Base-by-base conservation (phyloP, 2,329 filamentous ascomycete genomes). In the Aspergillus brasiliensis region DNA sequence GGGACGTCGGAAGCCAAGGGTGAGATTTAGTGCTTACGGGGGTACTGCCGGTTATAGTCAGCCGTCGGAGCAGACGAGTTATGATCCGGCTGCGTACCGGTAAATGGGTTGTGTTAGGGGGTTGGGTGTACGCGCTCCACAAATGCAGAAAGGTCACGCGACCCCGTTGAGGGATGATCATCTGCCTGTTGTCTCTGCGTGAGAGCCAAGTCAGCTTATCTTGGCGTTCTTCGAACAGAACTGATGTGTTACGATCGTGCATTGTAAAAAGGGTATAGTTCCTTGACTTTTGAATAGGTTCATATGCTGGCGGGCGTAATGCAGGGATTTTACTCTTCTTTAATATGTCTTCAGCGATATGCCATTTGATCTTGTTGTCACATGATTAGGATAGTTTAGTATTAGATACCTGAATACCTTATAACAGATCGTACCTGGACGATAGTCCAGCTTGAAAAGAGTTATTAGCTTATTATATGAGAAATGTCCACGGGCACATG, bases 31-130 rank as follows among this genome's bases (percentile, higher is more conserved):
- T 47, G 54, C 61, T 44, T 64, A 62, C 59, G 66, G 67, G 51
- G 65, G 56, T 37, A 31, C 52, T 47, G 65, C 58, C 37, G 68
- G 62, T 11, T 68, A 77, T 63, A 59, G 57, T 11, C 62, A 65
- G 40, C 69, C 69, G 2, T 55, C 61, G 19, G 69, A 73, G 61
- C 70, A 76, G 61, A 77, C 75, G 23, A 67, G 65, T 2, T 77
- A 77, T 71, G 75, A 76, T 37, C 67, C 73, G 38, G 68, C 64
- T 11, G 66, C 64, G 37, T 73, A 74, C 65, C 67, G 73, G 34
- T 75, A 60, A 74, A 57, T 13, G 19, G 34, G 7, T 15, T 5
- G 11, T 34, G 31, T 34, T n/a, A n/a, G 6, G 31, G 31, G 11
- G 31, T 13, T 34, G 31, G 31, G 31, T 34, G 31, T 34, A 34